A percentile compares a stretch with the other conserved stretches of the same genome.
Conservation (phyloP, 2,329 filamentous ascomycete genomes). For the Fusarium musae region DNA sequence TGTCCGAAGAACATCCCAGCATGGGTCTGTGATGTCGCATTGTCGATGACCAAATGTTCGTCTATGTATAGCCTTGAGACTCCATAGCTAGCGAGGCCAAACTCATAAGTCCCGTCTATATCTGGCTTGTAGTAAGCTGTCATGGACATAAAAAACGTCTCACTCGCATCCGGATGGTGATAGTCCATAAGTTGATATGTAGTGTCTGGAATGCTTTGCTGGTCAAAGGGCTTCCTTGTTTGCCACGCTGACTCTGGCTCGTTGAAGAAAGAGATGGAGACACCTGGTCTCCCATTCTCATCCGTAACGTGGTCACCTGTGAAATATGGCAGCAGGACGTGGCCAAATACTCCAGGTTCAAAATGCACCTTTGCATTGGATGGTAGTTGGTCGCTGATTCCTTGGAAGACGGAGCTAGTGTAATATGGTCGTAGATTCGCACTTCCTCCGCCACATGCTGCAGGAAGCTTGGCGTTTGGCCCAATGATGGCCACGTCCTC, state of each 20-base stretch:
- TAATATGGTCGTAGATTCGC: constrained; percentile 49
- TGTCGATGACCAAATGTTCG: constrained; percentile 47
- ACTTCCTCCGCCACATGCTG: constrained; percentile 49
- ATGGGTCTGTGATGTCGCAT: constrained; percentile 44
- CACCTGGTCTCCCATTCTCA: neutral
- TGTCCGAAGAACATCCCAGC: constrained; percentile 52
- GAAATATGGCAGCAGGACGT: constrained; percentile 13
- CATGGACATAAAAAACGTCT: constrained; percentile 40
- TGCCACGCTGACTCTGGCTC: constrained; percentile 2
- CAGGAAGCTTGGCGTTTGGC: constrained; percentile 59
- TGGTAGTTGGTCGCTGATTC: constrained; percentile 33
- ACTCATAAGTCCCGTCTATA: constrained; percentile 42
- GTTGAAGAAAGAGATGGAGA: constrained; percentile 21
- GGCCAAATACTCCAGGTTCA: constrained; percentile 25
- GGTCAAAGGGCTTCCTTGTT: constrained; percentile 31
- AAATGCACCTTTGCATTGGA: neutral
- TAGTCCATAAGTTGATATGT: constrained; percentile 46
- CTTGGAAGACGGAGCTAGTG: constrained; percentile 47
- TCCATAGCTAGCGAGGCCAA: constrained; percentile 48
- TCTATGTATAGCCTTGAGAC: constrained; percentile 49
- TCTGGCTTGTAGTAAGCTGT: constrained; percentile 32
- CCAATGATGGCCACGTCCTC: constrained; percentile 64
- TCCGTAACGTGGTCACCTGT: constrained; percentile 7
- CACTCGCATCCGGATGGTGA: constrained; percentile 23
- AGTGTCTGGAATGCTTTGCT: constrained; percentile 35